phyloP scores from a whole-genome alignment of 805 yeast species.

The Cyberlindnera xylosilytica region DNA sequence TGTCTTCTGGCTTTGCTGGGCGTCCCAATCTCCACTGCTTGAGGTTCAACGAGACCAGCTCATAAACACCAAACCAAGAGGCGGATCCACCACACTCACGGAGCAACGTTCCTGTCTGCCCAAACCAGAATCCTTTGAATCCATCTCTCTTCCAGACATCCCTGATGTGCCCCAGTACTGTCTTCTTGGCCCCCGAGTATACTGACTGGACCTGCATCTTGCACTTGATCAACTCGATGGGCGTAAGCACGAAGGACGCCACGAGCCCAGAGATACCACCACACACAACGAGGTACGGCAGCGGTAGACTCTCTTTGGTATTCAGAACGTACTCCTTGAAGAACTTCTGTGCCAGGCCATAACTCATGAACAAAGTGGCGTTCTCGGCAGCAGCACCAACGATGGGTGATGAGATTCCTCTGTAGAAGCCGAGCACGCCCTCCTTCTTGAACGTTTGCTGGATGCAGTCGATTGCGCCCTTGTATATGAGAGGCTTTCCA shows the following conservation, averaged over 20 bases:
- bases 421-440: slow-evolving; percentile 77
- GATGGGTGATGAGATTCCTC: slow-evolving; percentile 78
- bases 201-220: slow-evolving; percentile 69
- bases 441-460: slow-evolving; percentile 58
- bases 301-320: slow-evolving; percentile 28
- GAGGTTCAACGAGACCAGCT: slow-evolving; percentile 42
- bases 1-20: slow-evolving; percentile 17
- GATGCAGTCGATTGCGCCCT: slow-evolving; percentile 66
- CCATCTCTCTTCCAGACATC: slow-evolving; percentile 52
- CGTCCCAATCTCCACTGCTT: slow-evolving; percentile 31
- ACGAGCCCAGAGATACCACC: slow-evolving; percentile 84
- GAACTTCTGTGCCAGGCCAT: slow-evolving; percentile 44
- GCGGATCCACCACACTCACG: slow-evolving; percentile 90
- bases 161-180: slow-evolving; percentile 36
- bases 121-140: slow-evolving; percentile 76
- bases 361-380: slow-evolving; percentile 72
- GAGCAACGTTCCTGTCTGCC: slow-evolving; percentile 75
- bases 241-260: slow-evolving; percentile 83
- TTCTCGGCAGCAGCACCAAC: slow-evolving; percentile 90
- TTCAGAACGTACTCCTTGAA: slow-evolving; percentile 27
- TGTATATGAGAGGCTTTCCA: slow-evolving; percentile 40
- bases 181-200: slow-evolving; percentile 27
- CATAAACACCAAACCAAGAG: slow-evolving; percentile 92
- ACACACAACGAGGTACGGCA: slow-evolving; percentile 49
- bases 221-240: slow-evolving; percentile 90